A percentile compares a stretch with the other conserved stretches of the same genome.
Evolutionary conservation across 345 rosid species (phyloP).

Genomic region (Linum trigynum): DNA sequence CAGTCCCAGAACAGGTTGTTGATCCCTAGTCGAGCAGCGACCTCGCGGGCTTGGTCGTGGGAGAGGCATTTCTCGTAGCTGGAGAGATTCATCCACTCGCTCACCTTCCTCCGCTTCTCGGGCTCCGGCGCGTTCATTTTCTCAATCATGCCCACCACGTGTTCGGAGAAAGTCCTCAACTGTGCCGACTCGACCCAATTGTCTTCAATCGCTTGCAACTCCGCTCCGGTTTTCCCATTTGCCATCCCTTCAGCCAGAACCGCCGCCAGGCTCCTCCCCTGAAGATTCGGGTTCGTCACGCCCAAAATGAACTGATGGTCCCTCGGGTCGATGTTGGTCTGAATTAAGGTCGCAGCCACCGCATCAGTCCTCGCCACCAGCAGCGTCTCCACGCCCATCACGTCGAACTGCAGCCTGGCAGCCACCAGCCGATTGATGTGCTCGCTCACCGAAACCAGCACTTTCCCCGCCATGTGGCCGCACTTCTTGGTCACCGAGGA

Average conservation of each 20-base stretch:
- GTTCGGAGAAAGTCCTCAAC: conserved; percentile 71
- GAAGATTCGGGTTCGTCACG: conserved; percentile 63
- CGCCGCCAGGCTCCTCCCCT: conserved; percentile 54
- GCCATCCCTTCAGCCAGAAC: conserved; percentile 71
- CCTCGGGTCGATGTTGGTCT: conserved; percentile 66
- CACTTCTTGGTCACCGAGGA: conserved; percentile 91
- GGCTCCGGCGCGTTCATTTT: conserved; percentile 45
- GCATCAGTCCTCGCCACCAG: conserved; percentile 94
- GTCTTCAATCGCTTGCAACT: conserved; percentile 75
- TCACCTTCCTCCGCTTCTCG: conserved; percentile 50
- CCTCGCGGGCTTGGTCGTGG: conserved; percentile 55
- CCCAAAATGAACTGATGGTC: conserved; percentile 96
- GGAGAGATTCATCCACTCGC: conserved; percentile 60
- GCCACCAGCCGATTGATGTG: conserved; percentile 90
- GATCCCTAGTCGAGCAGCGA: conserved; percentile 62
- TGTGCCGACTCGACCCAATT: conserved; percentile 66
- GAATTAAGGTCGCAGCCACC: conserved; percentile 73
- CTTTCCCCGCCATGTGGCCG: conserved; percentile 97
- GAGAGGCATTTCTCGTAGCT: conserved; percentile 66
- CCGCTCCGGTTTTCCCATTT: conserved; percentile 58
- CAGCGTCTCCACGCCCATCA: conserved; percentile 89
- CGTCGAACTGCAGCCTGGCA: conserved; percentile 87
- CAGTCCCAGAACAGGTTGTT: conserved; percentile 93
- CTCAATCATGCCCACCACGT: conserved; percentile 51
- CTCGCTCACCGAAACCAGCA: conserved; percentile 82